Conservation (phyloP, 2,329 filamentous ascomycete species). For the Colletotrichum cereale region DNA sequence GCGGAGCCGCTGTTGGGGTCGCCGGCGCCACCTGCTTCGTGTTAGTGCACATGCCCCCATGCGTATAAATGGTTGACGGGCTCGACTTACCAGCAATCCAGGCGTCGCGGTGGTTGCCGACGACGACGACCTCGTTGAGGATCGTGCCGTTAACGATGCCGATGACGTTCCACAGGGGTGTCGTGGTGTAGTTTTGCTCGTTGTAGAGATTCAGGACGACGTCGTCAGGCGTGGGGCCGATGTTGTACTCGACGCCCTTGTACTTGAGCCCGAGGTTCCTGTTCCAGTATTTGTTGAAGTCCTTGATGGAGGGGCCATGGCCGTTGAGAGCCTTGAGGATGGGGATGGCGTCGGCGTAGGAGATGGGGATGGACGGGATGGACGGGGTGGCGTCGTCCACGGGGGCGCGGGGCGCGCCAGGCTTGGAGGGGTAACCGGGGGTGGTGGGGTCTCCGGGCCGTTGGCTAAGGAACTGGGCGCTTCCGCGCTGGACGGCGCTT, state of each 20-base stretch:
- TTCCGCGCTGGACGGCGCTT: slow-evolving; percentile 90
- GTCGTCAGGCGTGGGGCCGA: slow-evolving; percentile 82
- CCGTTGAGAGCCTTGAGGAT: slow-evolving; percentile 92
- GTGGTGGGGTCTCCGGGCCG: slow-evolving; percentile 83
- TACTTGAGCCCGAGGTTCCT: slow-evolving; percentile 78
- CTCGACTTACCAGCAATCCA: slow-evolving; percentile 73
- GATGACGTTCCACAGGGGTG: slow-evolving; percentile 90
- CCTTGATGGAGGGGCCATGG: slow-evolving; percentile 81
- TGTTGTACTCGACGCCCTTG: slow-evolving; percentile 86
- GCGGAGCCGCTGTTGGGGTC: slow-evolving; percentile 89
- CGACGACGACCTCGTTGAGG: slow-evolving; percentile 84
- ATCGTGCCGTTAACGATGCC: slow-evolving; percentile 91
- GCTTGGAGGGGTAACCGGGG: slow-evolving; percentile 92
- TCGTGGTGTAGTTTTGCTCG: slow-evolving; percentile 84
- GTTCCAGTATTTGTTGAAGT: slow-evolving; percentile 80
- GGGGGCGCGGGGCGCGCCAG: slow-evolving; percentile 82
- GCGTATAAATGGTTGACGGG: background rate
- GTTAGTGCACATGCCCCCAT: background rate
- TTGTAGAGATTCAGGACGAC: slow-evolving; percentile 81
- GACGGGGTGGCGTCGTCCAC: slow-evolving; percentile 78
- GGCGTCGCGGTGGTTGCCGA: slow-evolving; percentile 94
- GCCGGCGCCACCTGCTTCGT: slow-evolving; percentile 74
- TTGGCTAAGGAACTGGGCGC: slow-evolving; percentile 82
- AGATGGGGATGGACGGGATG: slow-evolving; percentile 93
- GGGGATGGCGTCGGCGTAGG: slow-evolving; percentile 86